Base-by-base conservation (phyloP, 768 basidiomycete genomes). In the Daedalea quercina region DNA sequence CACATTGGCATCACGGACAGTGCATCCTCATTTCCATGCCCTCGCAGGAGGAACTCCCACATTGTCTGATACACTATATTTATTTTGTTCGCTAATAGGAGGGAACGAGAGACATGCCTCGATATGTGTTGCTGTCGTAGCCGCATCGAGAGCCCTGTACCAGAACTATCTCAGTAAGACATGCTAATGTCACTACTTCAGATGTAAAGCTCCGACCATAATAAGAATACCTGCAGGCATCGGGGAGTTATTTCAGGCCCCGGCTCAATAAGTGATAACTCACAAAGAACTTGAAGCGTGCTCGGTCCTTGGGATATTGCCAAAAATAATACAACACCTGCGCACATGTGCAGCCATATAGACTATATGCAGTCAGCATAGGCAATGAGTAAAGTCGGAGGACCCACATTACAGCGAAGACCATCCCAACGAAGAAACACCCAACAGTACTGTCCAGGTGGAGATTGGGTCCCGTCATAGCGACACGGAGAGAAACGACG, bases 401-500 rank as follows among this genome's bases (percentile, higher is more conserved):
- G 9, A 49, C 47, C 8, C 24, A 49, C 47, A 49, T 35, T 17
- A 37, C 12, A 35, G 47, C 25, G 20, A 49, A 49, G 19, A 49
- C 17, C 13, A 31, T 49, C 11, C 47, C 47, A 23, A 49, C 23
- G 23, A 49, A 49, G 20, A 49, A 35, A 40, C 47, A 49, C 6
- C 47, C 47, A 3, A 49, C 11, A 15, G 28, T 49, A 33, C 47
- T 49, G 31, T 49, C 35, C 33, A 49, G n/a, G 20, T 49, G 47
- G 12, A 49, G 47, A 19, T 49, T 49, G n/a, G 47, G 47, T 4
- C 47, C 47, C 25, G 47, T 31, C 47, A 49, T 49, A 22, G 19
- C 44, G 44, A 69, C 71, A 34, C 63, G 45, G 67, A 73, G 3
- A 85, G 86, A 11, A 82, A 84, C 50, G 89, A 89, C 58, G 83